Evolutionary conservation across 2,329 filamentous ascomycete species (phyloP), one percentile per base, ranked within the genome.

Genomic region (Plenodomus lindquistii): DNA sequence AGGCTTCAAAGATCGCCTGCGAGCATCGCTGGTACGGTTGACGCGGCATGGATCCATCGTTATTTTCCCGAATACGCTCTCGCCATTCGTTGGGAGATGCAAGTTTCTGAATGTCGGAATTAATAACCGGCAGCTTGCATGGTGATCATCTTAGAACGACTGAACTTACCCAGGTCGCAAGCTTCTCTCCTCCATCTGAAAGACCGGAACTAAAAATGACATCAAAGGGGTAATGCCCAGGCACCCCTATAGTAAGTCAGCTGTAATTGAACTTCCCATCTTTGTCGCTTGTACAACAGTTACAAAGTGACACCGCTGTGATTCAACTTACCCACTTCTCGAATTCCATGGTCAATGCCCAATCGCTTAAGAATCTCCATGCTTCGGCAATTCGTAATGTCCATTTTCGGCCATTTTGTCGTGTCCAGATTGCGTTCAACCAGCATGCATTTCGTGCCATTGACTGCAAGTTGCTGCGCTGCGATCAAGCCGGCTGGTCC

Each of bases 401-500:
- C 72, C 71, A 74, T 73, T 50, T 75, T 75, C 0, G 73, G 71
- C 68, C 70, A 74, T 54, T 60, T 54, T 2, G 65, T 72, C 9
- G 64, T 70, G 18, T 55, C 42, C 3, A 52, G 11, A 42, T 66
- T 66, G 11, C 52, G 48, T 44, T 71, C 69, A 11, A 60, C 46
- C 1, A 72, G 44, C 2, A 64, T 40, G 18, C 48, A 61, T 21
- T 41, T 52, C 21, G 62, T 48, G 11, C 58, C 53, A 27, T 62
- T 42, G 3, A 40, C 41, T 17, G 53, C 55, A 1, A 66, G 56
- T 31, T 56, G 52, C 16, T 50, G 53, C 0, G 65, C 62, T 2
- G 54, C 47, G 5, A 68, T 35, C 42, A 67, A 44, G 1, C 66
- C 65, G 2, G 60, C 58, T 3, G 65, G 65, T 3, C 65, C 65